Conservation (phyloP, 441 rosid species). For the Dalechampia spathulata region DNA sequence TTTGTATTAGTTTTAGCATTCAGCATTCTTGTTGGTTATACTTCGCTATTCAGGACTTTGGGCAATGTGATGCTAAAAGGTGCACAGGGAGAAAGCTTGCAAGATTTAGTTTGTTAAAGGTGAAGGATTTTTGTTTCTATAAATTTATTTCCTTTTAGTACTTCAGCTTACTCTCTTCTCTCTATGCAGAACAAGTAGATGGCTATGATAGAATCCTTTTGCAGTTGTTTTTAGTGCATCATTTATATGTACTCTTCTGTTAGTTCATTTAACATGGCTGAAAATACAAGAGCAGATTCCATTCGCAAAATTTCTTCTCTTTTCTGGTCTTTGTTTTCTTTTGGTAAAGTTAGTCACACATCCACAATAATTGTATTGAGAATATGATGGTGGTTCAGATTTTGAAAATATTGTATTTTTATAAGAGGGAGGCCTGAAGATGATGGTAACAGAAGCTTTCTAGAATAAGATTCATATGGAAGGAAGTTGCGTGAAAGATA, state of each 20-base stretch:
- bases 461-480: not conserved
- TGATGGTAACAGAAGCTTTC: not conserved
- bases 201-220: too few relatives aligned
- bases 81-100: conserved; percentile 95
- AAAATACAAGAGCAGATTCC: too few relatives aligned
- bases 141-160: not conserved
- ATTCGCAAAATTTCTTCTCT: too few relatives aligned
- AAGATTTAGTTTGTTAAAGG: conserved; percentile 85
- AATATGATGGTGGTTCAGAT: too few relatives aligned
- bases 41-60: conserved; percentile 64
- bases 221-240: too few relatives aligned
- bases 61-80: conserved; percentile 95
- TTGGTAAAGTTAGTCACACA: too few relatives aligned
- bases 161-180: not conserved
- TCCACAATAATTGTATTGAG: too few relatives aligned
- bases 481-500: not conserved
- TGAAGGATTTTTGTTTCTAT: conserved; percentile 28
- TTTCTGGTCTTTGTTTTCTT: too few relatives aligned
- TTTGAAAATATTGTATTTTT: too few relatives aligned
- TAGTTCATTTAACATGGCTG: too few relatives aligned
- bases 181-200: not conserved
- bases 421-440: not conserved
- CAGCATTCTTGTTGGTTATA: conserved; percentile 9
- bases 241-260: too few relatives aligned
- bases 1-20: not conserved